phyloP scores from a whole-genome alignment of 345 rosid species.

The Hibiscus tridactylites region DNA sequence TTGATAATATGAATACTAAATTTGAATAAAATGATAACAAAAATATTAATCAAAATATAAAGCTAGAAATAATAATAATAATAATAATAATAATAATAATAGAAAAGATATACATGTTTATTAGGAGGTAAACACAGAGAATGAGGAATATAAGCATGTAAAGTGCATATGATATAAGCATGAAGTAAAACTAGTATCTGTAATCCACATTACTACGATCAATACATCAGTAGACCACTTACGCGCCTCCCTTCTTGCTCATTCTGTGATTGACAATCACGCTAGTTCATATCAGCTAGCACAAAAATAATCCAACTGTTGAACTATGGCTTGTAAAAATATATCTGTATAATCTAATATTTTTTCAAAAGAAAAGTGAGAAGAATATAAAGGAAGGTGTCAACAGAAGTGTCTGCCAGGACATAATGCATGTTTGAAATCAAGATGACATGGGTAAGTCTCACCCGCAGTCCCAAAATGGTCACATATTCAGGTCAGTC shows the following conservation, averaged over 20 bases:
- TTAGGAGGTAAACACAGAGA: too few relatives aligned
- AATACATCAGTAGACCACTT: constrained; percentile 26
- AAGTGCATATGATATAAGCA: background rate
- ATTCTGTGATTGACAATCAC: constrained; percentile 56
- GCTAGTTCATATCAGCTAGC: constrained; percentile 82
- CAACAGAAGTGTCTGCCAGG: background rate
- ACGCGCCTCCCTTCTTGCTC: constrained; percentile 89
- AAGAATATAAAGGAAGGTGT: too few relatives aligned
- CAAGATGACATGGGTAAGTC: background rate
- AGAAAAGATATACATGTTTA: too few relatives aligned
- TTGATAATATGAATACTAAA: too few relatives aligned
- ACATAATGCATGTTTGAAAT: background rate
- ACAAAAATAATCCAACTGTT: constrained; percentile 9
- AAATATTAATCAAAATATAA: too few relatives aligned
- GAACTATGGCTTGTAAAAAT: background rate
- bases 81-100: too few relatives aligned
- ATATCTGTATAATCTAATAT: too few relatives aligned
- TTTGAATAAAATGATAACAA: too few relatives aligned
- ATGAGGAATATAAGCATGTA: background rate
- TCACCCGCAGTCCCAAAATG: background rate
- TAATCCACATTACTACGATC: background rate
- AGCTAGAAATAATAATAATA: too few relatives aligned
- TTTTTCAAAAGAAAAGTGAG: too few relatives aligned
- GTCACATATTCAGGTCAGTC: background rate
- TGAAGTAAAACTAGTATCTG: background rate